Base-by-base conservation (phyloP, 768 basidiomycete species). In the Austroboletus eburneus region DNA sequence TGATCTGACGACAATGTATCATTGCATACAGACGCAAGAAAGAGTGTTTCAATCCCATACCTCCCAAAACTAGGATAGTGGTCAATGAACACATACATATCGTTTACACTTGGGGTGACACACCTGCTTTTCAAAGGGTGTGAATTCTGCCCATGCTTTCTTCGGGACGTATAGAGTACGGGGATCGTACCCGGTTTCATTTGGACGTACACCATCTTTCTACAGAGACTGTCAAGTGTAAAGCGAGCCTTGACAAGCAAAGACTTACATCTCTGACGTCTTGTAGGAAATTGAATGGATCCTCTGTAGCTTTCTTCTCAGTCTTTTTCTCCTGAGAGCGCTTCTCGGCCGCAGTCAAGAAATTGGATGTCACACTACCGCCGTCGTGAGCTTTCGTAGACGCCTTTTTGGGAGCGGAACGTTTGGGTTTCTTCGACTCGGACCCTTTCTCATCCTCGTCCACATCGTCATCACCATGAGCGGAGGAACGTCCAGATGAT, bases 91-190 rank as follows among this genome's bases (percentile, higher is more conserved):
- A n/a, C n/a, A 8, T 3, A 45, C 16, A 18, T 1, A 1, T 37
- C 5, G 33, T 12, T 10, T 17, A 20, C 29, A 10, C n/a, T 25
- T 18, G 20, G 46, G 43, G 16, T 10, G 39, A 33, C 65, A 62
- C 25, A 79, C 85, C 76, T 91, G 92, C 57, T 83, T 92, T 70
- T 99, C 96, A 61, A 99, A 99, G 0, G 94, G 92, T 2, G 93
- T 95, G 58, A 99, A 95, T 0, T 72, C 71, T 22, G 72, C 71
- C 91, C 93, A 95, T 0, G 83, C 81, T 35, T 71, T 76, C 23
- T 75, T 66, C 0, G 94, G 94, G 43, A 99, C 78, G 59, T 76
- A 79, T 25, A 98, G 65, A 0, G 96, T 96, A 40, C 94, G 74
- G 6, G 90, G 90, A 58, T 99, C 95, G 57, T 97, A 98, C 13